Percentiles rank a stretch among this genome's conserved stretches.
phyloP scores from a whole-genome alignment of 305 asterid species.

The Fraxinus platypoda region DNA sequence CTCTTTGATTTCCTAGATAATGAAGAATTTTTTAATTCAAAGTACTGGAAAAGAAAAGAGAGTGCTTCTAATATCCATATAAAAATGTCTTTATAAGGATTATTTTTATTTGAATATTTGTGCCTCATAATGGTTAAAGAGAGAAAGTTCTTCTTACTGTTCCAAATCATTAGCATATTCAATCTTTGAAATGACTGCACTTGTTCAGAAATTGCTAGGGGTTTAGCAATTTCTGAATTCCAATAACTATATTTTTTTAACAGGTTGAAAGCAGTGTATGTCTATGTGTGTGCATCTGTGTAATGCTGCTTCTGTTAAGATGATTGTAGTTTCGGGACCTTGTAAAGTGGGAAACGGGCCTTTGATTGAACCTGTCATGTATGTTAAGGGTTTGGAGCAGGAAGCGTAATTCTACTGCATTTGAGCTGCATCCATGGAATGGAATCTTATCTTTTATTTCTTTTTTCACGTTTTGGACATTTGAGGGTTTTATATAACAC shows the following conservation, averaged over 20 bases:
- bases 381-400: not conserved
- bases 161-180: not conserved
- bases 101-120: not conserved
- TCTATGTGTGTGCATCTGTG: not conserved
- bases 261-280: not conserved
- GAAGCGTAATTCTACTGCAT: not conserved
- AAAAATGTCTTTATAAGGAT: not conserved
- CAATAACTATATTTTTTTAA: not conserved
- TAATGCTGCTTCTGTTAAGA: not conserved
- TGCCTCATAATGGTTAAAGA: not conserved
- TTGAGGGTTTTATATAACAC: not conserved
- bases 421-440: not conserved
- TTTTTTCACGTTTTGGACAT: not conserved
- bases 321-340: not conserved
- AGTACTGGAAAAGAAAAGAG: not conserved
- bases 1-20: not conserved
- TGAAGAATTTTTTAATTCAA: not conserved
- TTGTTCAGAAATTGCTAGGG: not conserved
- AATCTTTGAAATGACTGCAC: not conserved
- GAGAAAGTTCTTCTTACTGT: not conserved
- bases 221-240: not conserved
- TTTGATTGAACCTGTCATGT: not conserved
- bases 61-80: not conserved
- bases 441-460: not conserved
- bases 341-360: not conserved